phyloP scores from a whole-genome alignment of 2,329 filamentous ascomycete genomes.

The Orbilia blumenaviensis region DNA sequence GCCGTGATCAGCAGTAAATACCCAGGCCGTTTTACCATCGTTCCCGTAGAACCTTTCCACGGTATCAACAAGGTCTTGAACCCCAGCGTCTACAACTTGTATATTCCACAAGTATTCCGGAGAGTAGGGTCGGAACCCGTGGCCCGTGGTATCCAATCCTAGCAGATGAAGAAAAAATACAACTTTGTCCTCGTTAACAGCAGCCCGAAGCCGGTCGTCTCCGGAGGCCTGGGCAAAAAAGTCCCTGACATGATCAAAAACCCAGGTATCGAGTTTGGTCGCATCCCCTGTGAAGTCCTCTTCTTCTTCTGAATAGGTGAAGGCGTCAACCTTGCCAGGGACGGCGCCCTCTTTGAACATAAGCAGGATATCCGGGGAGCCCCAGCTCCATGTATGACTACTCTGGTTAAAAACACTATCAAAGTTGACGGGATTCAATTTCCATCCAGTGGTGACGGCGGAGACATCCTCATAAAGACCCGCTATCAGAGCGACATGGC shows the following conservation, averaged over 20 bases:
- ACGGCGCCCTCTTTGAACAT: slow-evolving; percentile 97
- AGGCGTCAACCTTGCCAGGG: slow-evolving; percentile 85
- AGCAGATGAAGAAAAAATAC: slow-evolving; percentile 96
- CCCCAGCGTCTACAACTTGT: slow-evolving; percentile 89
- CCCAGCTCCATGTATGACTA: slow-evolving; percentile 98
- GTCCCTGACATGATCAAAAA: slow-evolving; percentile 90
- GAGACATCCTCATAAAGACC: slow-evolving; percentile 98
- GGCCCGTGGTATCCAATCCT: slow-evolving; percentile 89
- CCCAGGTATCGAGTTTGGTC: slow-evolving; percentile 85
- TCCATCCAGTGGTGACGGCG: slow-evolving; percentile 96
- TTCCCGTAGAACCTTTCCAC: slow-evolving; percentile 86
- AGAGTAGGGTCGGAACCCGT: slow-evolving; percentile 87
- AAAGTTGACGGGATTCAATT: slow-evolving; percentile 96
- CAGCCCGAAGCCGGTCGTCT: slow-evolving; percentile 77
- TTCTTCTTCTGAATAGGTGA: slow-evolving; percentile 80
- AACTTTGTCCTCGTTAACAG: slow-evolving; percentile 80
- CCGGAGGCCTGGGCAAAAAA: slow-evolving; percentile 81
- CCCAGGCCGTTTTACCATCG: slow-evolving; percentile 84
- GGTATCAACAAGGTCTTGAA: slow-evolving; percentile 81
- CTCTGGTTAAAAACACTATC: slow-evolving; percentile 99
- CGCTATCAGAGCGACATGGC: slow-evolving; percentile 95
- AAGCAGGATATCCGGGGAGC: slow-evolving; percentile 92
- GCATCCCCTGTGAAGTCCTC: slow-evolving; percentile 92
- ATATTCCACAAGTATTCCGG: slow-evolving; percentile 95
- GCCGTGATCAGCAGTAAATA: slow-evolving; percentile 97